Conservation (phyloP, 2,329 filamentous ascomycete genomes). For the Hypoxylon rubiginosum region DNA sequence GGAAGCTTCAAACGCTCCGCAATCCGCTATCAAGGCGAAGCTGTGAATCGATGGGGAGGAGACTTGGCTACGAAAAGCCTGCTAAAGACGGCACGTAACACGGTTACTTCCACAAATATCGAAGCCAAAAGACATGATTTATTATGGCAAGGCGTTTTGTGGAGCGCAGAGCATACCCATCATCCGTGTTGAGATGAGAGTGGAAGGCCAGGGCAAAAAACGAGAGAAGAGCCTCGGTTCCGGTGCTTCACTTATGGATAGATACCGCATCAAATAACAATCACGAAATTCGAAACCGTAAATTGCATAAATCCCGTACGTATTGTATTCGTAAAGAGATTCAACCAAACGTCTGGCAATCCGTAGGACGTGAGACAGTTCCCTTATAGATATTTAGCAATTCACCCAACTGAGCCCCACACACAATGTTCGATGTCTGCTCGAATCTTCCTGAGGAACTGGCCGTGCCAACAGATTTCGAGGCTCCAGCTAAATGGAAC, state of each 20-base stretch:
- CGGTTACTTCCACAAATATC: constrained; percentile 2
- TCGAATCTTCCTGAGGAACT: neutral
- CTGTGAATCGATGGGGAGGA: constrained; percentile 40
- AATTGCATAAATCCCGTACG: neutral
- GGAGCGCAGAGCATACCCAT: constrained; percentile 20
- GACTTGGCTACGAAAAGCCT: constrained; percentile 17
- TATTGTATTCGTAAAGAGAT: neutral
- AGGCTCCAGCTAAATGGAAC: neutral
- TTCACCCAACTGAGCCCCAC: neutral
- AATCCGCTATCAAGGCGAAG: constrained; percentile 51
- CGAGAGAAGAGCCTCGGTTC: neutral
- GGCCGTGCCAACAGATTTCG: neutral
- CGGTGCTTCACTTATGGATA: constrained; percentile 23
- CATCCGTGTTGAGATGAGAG: constrained; percentile 4
- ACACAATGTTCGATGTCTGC: neutral
- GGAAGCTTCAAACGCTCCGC: constrained; percentile 79
- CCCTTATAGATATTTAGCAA: neutral
- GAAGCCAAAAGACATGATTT: constrained; percentile 20
- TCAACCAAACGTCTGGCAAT: neutral
- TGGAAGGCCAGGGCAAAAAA: constrained; percentile 17
- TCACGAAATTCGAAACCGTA: neutral
- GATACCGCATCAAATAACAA: constrained; percentile 17
- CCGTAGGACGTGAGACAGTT: neutral
- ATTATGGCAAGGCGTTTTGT: constrained; percentile 31
- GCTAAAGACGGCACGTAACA: neutral